Evolutionary conservation across 305 asterid species (phyloP), one percentile per base, ranked within the genome.

Genomic region (Lippia alba): DNA sequence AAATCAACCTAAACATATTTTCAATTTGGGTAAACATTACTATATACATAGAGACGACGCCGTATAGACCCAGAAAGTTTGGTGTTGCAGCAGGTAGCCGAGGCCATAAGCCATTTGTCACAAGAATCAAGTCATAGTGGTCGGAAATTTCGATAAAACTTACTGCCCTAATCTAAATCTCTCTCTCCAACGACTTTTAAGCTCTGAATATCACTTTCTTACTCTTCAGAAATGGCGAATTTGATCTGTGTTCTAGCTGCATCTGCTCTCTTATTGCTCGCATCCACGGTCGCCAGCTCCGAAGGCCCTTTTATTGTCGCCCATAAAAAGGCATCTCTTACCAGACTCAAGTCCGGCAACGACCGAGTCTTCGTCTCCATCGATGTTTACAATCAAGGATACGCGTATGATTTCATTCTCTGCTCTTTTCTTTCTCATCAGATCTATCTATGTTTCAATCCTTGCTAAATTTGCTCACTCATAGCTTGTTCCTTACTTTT

Each of bases 331-430:
- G 94, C 94, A 44, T 68, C 87, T n/a, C 86, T 91, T 67, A 85
- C 91, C 50, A 79, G 90, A 77, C 89, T 93, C 81, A 86, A 91
- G 48, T 75, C 96, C 64, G 91, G 92, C 81, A 69, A 83, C 62
- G 98, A 94, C 62, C 95, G 96, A 0, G 80, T 94, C 55, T 80
- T 91, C 58, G 96, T 94, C 75, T 78, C 91, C 56, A 79, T 94
- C 62, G 90, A 91, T 67, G 74, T 94, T 77, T 91, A 87, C 87
- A 94, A 91, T 74, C 85, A 89, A 79, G 98, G 98, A 91, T 89
- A 78, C 71, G 82, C 96, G 98, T 94, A 89, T 51, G 87, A 46
- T 50, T 12, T 64, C 6, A 12, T 66, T 50, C 72, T 56, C 15
- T 54, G 59, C 40, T 34, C 36, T 18, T 60, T 33, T 18, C 16